Evolutionary conservation across 768 basidiomycete species (phyloP).

Genomic region (Infundibulicybe gibba): DNA sequence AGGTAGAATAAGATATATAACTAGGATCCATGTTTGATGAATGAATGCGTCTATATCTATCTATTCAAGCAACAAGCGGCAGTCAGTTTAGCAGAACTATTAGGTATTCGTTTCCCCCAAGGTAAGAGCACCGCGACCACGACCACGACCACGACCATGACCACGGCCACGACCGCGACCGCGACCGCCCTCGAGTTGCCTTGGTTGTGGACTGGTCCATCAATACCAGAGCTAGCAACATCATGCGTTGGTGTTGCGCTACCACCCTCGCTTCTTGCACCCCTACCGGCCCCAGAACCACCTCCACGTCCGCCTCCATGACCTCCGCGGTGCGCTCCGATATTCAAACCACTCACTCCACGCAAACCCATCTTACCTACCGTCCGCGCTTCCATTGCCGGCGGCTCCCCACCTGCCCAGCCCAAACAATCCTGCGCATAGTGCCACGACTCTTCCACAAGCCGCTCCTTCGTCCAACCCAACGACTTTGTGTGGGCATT

Average conservation of each 20-base stretch:
- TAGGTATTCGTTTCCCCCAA: no score
- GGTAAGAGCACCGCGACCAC: no score
- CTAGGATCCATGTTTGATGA: no score
- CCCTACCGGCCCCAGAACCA: background rate
- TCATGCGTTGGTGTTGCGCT: background rate
- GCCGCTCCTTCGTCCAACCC: slow-evolving; percentile 31
- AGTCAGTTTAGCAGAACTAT: no score
- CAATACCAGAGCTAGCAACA: no score
- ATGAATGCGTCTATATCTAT: no score
- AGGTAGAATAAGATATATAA: no score
- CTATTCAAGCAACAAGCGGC: no score
- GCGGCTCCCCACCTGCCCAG: slow-evolving; percentile 28
- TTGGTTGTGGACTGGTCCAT: background rate
- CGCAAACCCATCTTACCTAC: slow-evolving; percentile 50
- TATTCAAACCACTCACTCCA: slow-evolving; percentile 25
- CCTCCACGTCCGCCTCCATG: background rate
- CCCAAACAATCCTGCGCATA: slow-evolving; percentile 32
- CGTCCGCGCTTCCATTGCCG: slow-evolving; percentile 36
- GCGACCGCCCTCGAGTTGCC: background rate
- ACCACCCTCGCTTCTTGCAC: background rate
- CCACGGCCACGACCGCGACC: no score
- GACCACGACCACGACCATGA: no score
- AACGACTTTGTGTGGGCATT: slow-evolving; percentile 32
- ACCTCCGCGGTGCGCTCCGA: slow-evolving; percentile 7
- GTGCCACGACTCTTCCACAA: slow-evolving; percentile 36